A percentile compares a stretch with the other conserved stretches of the same genome.
Evolutionary conservation across 179 eudicot genomes (phyloP).

Genomic region (Silene coronaria): DNA sequence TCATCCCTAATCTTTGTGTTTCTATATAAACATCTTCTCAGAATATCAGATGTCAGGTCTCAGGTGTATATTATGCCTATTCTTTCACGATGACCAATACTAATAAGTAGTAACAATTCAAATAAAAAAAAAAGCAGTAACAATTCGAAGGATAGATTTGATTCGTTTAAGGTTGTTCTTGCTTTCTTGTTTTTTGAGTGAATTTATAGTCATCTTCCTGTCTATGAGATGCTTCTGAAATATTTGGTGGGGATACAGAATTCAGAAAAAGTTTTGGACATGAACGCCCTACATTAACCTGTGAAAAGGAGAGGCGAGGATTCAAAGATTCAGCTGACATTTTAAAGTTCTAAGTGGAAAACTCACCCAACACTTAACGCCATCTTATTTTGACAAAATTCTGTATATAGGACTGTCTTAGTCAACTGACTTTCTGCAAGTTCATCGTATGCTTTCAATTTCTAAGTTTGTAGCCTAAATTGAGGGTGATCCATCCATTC

Average conservation of each 20-base stretch:
- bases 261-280: too few relatives aligned
- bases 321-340: too few relatives aligned
- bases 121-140: not conserved
- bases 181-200: not conserved
- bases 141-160: not conserved
- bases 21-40: not conserved
- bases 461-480: too few relatives aligned
- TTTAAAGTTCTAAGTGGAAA: too few relatives aligned
- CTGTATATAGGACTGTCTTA: too few relatives aligned
- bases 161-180: not conserved
- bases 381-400: not conserved
- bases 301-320: too few relatives aligned
- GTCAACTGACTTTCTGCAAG: too few relatives aligned
- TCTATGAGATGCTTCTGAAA: not conserved
- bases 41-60: not conserved
- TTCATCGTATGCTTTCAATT: too few relatives aligned
- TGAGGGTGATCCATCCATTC: too few relatives aligned
- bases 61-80: not conserved
- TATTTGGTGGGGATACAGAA: not conserved
- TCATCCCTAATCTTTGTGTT: too few relatives aligned
- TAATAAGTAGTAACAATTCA: not conserved
- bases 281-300: too few relatives aligned
- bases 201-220: not conserved
- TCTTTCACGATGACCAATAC: not conserved
- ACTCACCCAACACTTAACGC: not conserved